Conservation (phyloP, 2,329 filamentous ascomycete species). For the Meredithiella fracta region DNA sequence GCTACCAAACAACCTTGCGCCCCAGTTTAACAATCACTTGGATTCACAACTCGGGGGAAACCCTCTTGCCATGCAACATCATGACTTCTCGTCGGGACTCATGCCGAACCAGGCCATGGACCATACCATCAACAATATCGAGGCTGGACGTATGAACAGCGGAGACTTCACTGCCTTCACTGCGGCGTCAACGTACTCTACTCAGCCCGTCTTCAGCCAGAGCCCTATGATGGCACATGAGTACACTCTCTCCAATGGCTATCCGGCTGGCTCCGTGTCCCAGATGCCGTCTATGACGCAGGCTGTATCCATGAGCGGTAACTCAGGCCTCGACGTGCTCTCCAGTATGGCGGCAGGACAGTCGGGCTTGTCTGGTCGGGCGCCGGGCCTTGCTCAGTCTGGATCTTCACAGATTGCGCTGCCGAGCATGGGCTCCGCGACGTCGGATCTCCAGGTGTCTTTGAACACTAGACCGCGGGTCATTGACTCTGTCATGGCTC, state of each 20-base stretch:
- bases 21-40: no score
- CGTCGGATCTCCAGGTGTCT: background rate
- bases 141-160: background rate
- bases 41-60: no score
- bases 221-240: background rate
- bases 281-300: background rate
- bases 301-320: background rate
- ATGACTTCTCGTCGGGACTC: background rate
- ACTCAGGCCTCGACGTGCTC: background rate
- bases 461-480: background rate
- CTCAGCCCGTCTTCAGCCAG: background rate
- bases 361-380: background rate
- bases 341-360: background rate
- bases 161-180: background rate
- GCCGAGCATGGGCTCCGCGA: background rate
- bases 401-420: background rate
- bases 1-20: no score
- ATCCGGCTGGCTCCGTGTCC: background rate
- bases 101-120: background rate
- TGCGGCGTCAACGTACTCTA: background rate
- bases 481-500: background rate
- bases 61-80: background rate
- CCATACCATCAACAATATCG: constrained; percentile 2
- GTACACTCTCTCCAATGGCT: background rate
- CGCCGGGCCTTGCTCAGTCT: background rate